Percentiles rank a stretch among this genome's conserved stretches.
Evolutionary conservation across 1,139 yeast species (phyloP).

Genomic region (Taphrina wiesneri): DNA sequence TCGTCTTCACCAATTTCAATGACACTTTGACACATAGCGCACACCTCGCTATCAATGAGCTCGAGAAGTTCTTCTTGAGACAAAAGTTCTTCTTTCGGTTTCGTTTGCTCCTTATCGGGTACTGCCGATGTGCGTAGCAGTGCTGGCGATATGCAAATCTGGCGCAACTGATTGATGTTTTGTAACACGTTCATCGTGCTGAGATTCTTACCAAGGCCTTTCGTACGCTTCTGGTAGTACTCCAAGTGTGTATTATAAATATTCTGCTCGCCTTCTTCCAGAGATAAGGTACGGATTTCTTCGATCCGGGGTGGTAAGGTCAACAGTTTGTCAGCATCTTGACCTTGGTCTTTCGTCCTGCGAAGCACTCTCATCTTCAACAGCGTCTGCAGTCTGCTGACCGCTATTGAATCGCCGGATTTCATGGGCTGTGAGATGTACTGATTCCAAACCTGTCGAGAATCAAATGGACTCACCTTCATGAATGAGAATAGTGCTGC

Average conservation of each 20-base stretch:
- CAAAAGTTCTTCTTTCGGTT: neutral
- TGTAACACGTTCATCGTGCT: conserved; percentile 29
- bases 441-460: conserved; percentile 56
- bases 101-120: neutral
- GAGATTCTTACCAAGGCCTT: conserved; percentile 25
- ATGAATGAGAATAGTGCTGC: conserved; percentile 75
- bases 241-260: conserved; percentile 30
- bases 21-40: conserved; percentile 30
- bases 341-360: conserved; percentile 60
- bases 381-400: conserved; percentile 69
- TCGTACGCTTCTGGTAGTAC: conserved; percentile 24
- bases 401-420: conserved; percentile 49
- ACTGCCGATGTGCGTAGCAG: conserved; percentile 21
- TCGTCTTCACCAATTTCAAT: conserved; percentile 20
- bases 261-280: conserved; percentile 52
- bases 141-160: conserved; percentile 20
- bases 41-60: conserved; percentile 14
- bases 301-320: conserved; percentile 74
- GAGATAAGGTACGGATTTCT: conserved; percentile 62
- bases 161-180: conserved; percentile 29
- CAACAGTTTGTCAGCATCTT: conserved; percentile 68
- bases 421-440: conserved; percentile 65
- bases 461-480: conserved; percentile 55
- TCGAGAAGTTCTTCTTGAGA: conserved; percentile 7
- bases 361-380: conserved; percentile 76